phyloP scores from a whole-genome alignment of 495 filamentous ascomycete genomes.

The Tuber aestivum region DNA sequence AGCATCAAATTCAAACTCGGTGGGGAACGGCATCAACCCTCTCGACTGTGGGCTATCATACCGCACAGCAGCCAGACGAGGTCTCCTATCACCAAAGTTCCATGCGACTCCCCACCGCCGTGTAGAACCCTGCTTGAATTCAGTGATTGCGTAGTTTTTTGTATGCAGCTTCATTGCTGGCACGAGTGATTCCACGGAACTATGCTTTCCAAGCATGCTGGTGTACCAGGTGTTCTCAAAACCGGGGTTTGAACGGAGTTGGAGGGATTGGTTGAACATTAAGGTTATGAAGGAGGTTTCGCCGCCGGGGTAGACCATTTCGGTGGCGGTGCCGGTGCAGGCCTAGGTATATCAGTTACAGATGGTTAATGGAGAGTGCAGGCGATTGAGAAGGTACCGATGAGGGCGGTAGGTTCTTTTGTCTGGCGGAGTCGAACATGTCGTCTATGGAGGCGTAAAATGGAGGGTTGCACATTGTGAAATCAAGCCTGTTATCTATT shows the following conservation, averaged over 20 bases:
- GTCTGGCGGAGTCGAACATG: constrained; percentile 56
- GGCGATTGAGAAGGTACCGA: constrained; percentile 47
- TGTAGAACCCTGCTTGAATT: constrained; percentile 75
- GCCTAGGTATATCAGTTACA: constrained; percentile 42
- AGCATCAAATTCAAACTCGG: constrained; percentile 52
- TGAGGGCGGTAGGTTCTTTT: constrained; percentile 63
- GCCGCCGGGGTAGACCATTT: constrained; percentile 78
- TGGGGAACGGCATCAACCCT: constrained; percentile 57
- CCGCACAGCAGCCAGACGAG: constrained; percentile 55
- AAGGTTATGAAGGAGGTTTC: constrained; percentile 72
- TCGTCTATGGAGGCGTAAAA: constrained; percentile 75
- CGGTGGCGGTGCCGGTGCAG: constrained; percentile 73
- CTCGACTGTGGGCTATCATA: constrained; percentile 49
- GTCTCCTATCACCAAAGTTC: constrained; percentile 69
- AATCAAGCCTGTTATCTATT: constrained; percentile 57
- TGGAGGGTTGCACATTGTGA: constrained; percentile 91
- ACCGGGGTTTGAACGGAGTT: constrained; percentile 43
- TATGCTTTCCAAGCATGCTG: constrained; percentile 79
- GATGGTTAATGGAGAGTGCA: constrained; percentile 9
- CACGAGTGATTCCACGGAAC: constrained; percentile 61
- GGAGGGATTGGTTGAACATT: constrained; percentile 68
- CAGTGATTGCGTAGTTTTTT: constrained; percentile 74
- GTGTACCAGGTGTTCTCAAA: constrained; percentile 78
- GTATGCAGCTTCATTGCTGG: constrained; percentile 56
- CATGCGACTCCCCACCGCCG: constrained; percentile 82